Base-by-base conservation (phyloP, 73 alveolate species). In the Paramecium caudatum region DNA sequence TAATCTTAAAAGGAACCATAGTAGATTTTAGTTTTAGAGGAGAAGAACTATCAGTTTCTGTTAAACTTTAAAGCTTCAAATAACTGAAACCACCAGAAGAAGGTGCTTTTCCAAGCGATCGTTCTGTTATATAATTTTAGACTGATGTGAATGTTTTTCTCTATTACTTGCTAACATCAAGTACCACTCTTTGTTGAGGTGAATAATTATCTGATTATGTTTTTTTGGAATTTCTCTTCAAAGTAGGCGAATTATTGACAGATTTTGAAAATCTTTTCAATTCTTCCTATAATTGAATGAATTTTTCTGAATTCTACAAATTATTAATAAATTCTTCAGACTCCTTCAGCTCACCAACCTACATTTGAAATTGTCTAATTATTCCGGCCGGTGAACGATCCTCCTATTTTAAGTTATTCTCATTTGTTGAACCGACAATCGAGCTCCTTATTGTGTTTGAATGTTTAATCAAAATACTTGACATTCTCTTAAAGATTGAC, bases 11-110 rank as follows among this genome's bases (percentile, higher is more conserved):
- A 4, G 41, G 23, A 0, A 43, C 30, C 10, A 23, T 19, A 9
- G 80, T 23, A 4, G n/a, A 10, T 55, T 23, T 55, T 10, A 55
- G 30, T 55, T 55, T 55, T 3, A 55, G 23, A 27, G 80, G 80
- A 23, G 80, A 55, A 10, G 80, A 55, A 55, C 80, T 55, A 55
- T 55, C 80, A 55, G 80, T 55, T 23, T 55, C 80, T 55, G 80
- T 55, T 37, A 55, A 43, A 21, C 80, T 55, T 55, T 55, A 21
- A 19, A 55, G 46, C 30, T 55, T 27, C 46, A 9, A 25, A 55
- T 4, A 55, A 55, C 80, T 23, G 23, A 55, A 25, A 27, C n/a
- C n/a, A n/a, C n/a, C n/a, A n/a, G 36, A 2, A 27, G 23, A 27
- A 0, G 80, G 13, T 25, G 23, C 12, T 27, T 27, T 55, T 27